Base-by-base conservation (phyloP, 805 yeast genomes). In the Yamadazyma paraphyllophila region DNA sequence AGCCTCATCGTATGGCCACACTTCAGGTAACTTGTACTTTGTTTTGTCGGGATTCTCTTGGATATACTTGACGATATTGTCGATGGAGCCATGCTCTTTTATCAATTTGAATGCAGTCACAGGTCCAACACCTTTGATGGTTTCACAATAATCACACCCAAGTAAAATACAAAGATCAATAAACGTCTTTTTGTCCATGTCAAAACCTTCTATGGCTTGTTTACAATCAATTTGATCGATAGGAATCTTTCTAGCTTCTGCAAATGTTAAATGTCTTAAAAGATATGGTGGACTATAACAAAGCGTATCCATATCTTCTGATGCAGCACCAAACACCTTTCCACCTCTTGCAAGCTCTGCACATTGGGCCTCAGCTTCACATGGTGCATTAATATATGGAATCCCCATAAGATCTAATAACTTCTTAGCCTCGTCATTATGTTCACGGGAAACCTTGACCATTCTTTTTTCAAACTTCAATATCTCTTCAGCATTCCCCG, bases 361-460 rank as follows among this genome's bases (percentile, higher is more conserved):
- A 72, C 99, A 94, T 59, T 94, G 98, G 0, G 99, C 96, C 63
- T 94, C 99, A 1, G 99, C 99, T 66, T 94, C 99, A 62, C 97
- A 85, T 1, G 99, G 99, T 0, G 99, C 98, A 44, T 81, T 82
- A 4, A 94, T 85, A 56, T 73, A 88, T 1, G 99, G 99, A 41
- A 94, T 86, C 0, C 99, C 99, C 99, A 94, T 94, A 30, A 92
- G 68, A 41, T 73, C 78, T 45, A 94, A 72, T 44, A 94, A 67
- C 51, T 78, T 74, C 64, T 89, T 88, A 15, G 97, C 98, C 58
- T 94, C 98, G 30, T 88, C 97, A 57, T 92, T 94, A 54, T 94
- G 99, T 55, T 89, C 91, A 46, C 79, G 72, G 0, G 97, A 82
- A 3, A 90, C 99, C 51, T 85, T 77, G 8, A 94, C 99, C 5